Base-by-base conservation (phyloP, 139 green algal species). In the Bryopsis sp. region DNA sequence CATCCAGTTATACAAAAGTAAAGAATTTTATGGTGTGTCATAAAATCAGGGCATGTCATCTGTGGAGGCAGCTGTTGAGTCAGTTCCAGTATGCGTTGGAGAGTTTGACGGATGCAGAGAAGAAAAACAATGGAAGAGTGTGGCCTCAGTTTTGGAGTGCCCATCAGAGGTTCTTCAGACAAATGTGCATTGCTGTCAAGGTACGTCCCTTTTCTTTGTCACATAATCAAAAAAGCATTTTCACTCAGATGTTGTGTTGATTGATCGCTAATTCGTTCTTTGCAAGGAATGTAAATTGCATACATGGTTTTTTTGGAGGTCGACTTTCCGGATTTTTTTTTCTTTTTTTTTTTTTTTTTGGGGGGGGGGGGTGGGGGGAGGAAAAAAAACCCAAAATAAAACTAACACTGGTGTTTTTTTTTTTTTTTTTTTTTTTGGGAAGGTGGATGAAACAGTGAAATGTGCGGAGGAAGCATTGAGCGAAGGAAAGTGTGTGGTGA, bases 111-210 rank as follows among this genome's bases (percentile, higher is more conserved):
- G 19, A 54, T 19, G 19, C 63, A 50, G 47, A 32, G 60, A 47
- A 64, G 31, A 31, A 28, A 5, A 63, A 68, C 70, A 26, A 47
- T 8, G 34, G 34, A 34, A 39, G 32, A 11, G 19, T 26, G n/a
- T 64, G 57, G 57, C 24, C 57, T 34, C 24, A 47, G 38, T 83
- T 87, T 67, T 90, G 83, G 77, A 69, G 57, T 0, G 71, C 75
- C 0, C 84, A 89, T 72, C 81, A 92, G 68, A 81, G 85, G 62
- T 93, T 92, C 83, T 92, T 94, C 76, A 67, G 78, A 19, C 72
- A 83, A 70, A 78, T 94, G 67, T 90, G 80, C 74, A 91, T 92
- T 70, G 80, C 87, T 1, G 76, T 76, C 34, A 94, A 54, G 19
- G 43, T 54, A 19, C 15, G 43, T n/a, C n/a, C n/a, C n/a, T n/a